A percentile compares a stretch with the other conserved stretches of the same genome.
These are phyloP conservation scores for Coemansia sp. DNA, from an alignment of 192 early-diverging fungal genomes.

Conservation along the genomic window DNA sequence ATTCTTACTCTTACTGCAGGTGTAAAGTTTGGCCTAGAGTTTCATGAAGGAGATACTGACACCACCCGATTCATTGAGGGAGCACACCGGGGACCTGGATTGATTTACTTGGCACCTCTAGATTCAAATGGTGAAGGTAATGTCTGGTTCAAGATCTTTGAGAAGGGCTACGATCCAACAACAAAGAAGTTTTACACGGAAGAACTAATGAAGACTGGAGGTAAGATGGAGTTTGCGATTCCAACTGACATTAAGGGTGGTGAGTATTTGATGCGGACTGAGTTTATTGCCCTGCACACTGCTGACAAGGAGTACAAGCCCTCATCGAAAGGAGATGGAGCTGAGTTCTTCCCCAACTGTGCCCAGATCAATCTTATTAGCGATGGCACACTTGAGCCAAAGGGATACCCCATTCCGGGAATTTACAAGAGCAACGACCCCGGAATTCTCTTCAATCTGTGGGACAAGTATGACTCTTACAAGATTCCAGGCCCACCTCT, in stretches of 20 bases:
- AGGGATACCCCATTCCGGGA: constrained; percentile 16
- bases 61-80: constrained; percentile 3
- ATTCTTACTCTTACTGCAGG: background rate
- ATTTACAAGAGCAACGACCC: constrained; percentile 13
- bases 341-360: constrained; percentile 37
- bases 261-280: constrained; percentile 25
- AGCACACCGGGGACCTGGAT: constrained; percentile 19
- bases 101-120: constrained; percentile 13
- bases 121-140: background rate
- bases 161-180: constrained; percentile 5
- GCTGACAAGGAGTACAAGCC: background rate
- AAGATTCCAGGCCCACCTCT: background rate
- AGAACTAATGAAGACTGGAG: constrained; percentile 9
- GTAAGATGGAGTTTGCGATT: constrained; percentile 16
- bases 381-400: background rate
- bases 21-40: background rate
- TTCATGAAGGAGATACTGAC: constrained; percentile 1
- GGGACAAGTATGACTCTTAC: background rate
- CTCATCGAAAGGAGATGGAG: background rate
- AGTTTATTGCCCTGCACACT: constrained; percentile 28
- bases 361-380: constrained; percentile 9
- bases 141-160: constrained; percentile 29
- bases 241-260: constrained; percentile 19
- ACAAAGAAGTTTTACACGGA: constrained; percentile 12
- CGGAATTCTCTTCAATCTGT: constrained; percentile 14